Evolutionary conservation across 23 red algal species (phyloP), one percentile per base, ranked within the genome.

Genomic region (Gracilaria domingensis): DNA sequence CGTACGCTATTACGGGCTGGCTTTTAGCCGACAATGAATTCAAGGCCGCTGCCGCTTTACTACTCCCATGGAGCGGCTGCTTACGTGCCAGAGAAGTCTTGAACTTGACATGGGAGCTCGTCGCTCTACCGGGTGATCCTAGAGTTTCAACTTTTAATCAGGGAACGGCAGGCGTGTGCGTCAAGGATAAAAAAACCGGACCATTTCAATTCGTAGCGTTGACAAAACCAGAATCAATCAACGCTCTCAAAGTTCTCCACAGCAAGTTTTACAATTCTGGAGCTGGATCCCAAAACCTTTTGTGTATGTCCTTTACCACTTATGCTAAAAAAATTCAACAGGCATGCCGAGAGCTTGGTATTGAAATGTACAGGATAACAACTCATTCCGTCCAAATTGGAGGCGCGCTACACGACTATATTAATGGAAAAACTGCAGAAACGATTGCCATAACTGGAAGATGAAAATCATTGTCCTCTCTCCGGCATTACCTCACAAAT

Each of bases 331-430:
- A 67, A 25, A 12, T 67, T 1, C 16, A 67, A 25, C 16, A 12
- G 1, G 62, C 62, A 1, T 67, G 62, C 14, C 6, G 1, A 30
- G 12, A 5, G 26, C 33, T 67, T 4, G 24, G 62, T 34, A 4
- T 67, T 2, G 8, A 33, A 12, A 36, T 2, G 8, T 67, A 34
- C 17, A 28, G 24, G 62, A 67, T 82, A 34, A 82, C 21, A 9
- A 60, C 48, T 62, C 79, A 82, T 60, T 60, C 36, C 34, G 79
- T 53, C 8, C 14, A 53, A 55, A 82, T 61, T 59, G 49, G 50
- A 17, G 51, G 79, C 30, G 79, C 79, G 17, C 16, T 82, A 23
- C 79, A 82, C 4, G 79, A 82, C 17, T 82, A 34, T 0, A 0
- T 38, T 21, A 38, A 26, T 60, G 79, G 79, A 59, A 13, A 16